Conservation (phyloP, 768 basidiomycete genomes). For the Boletellus sp. region DNA sequence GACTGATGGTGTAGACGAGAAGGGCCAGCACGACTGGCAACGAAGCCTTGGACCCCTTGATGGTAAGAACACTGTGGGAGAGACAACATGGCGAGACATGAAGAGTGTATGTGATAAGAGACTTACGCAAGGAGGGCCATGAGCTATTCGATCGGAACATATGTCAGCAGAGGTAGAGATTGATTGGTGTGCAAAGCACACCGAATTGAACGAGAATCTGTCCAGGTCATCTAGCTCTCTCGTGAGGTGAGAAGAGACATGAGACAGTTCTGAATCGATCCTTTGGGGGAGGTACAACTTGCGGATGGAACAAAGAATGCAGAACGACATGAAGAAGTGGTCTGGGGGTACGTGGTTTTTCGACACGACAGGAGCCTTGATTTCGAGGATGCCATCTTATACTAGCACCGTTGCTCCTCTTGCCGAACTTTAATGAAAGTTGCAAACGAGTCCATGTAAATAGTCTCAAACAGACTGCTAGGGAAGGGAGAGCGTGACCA, state of each 20-base stretch:
- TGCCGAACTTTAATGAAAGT: too few species aligned
- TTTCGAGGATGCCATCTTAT: too few species aligned
- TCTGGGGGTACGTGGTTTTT: neutral
- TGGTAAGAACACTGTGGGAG: conserved; percentile 9
- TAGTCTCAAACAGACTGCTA: too few species aligned
- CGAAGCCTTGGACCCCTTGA: conserved; percentile 6
- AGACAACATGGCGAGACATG: neutral
- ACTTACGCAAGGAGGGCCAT: conserved; percentile 14
- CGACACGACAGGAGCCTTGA: too few species aligned
- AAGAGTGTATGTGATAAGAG: neutral
- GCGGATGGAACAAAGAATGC: neutral
- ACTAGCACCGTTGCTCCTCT: too few species aligned
- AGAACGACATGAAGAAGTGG: conserved; percentile 1
- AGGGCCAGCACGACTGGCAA: conserved; percentile 7
- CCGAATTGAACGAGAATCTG: conserved; percentile 15
- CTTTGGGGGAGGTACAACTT: neutral
- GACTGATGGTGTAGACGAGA: neutral
- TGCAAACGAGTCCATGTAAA: too few species aligned
- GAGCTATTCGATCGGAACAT: neutral
- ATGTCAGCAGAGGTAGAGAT: neutral
- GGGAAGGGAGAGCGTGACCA: too few species aligned
- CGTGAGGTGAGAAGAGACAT: neutral
- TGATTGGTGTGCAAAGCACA: neutral
- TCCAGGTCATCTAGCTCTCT: conserved; percentile 10
- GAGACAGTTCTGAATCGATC: neutral